Conservation (phyloP, 768 basidiomycete genomes). For the Trametopsis cervina region DNA sequence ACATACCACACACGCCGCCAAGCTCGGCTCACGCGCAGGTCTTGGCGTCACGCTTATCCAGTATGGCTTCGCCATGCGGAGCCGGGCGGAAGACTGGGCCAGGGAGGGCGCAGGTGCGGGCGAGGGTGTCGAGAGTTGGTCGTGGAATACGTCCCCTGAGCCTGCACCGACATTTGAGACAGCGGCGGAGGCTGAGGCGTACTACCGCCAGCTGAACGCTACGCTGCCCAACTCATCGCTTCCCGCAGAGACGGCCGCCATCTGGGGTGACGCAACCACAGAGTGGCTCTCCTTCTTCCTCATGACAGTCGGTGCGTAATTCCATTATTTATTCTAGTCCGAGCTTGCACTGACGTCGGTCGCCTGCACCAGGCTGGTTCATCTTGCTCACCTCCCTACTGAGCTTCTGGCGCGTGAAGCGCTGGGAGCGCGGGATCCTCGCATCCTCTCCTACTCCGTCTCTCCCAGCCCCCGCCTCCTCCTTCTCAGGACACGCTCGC, state of each 20-base stretch:
- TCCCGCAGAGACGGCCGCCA: constrained; percentile 10
- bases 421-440: constrained; percentile 77
- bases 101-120: constrained; percentile 1
- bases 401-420: constrained; percentile 84
- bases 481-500: constrained; percentile 14
- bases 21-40: constrained; percentile 89
- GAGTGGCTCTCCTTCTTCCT: constrained; percentile 95
- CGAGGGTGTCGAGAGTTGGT: constrained; percentile 12
- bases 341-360: neutral
- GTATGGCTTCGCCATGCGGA: constrained; percentile 83
- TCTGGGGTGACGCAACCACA: constrained; percentile 52
- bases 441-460: constrained; percentile 17
- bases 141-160: constrained; percentile 23
- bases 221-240: constrained; percentile 10
- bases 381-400: constrained; percentile 85
- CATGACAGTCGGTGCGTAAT: constrained; percentile 70
- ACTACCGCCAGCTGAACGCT: constrained; percentile 27
- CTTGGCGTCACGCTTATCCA: constrained; percentile 97
- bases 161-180: constrained; percentile 34
- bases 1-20: constrained; percentile 87
- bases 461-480: constrained; percentile 15
- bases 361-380: constrained; percentile 64
- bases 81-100: constrained; percentile 46
- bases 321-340: neutral
- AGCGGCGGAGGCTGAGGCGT: constrained; percentile 39